Base-by-base conservation (phyloP, 2,329 filamentous ascomycete genomes). In the Aspergillus fumigatiaffinis region DNA sequence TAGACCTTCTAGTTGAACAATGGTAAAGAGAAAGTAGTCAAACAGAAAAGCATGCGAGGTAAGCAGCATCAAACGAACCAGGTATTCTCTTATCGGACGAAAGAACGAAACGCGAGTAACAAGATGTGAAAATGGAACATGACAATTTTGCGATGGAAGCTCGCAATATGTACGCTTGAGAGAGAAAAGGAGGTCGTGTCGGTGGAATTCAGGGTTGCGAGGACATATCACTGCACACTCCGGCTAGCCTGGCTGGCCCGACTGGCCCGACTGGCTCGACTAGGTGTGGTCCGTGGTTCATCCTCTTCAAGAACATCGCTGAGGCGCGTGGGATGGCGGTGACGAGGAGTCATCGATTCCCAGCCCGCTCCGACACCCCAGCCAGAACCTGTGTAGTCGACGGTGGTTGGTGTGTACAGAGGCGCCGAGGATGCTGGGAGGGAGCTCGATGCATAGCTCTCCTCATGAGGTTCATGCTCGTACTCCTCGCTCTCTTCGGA, bases 271-370 rank as follows among this genome's bases (percentile, higher is more conserved):
- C 86, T 88, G 10, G 86, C 86, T 64, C 88, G 90, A 14, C 88
- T 90, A 23, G 89, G 84, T 70, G 76, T 81, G n/a, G 79, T 80
- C 32, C 89, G 90, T 52, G 86, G 82, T 74, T 95, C 91, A 64
- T 94, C 90, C 62, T 95, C 91, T 69, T 92, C 89, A 29, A 94
- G 82, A 28, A 96, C 92, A 74, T 96, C 92, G 72, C 91, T 96
- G 61, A 96, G 79, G 56, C 92, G 81, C 8, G 92, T 96, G 0
- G 92, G 92, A 74, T 96, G 91, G 64, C 94, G 90, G 73, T 96
- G 92, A 55, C 80, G 72, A 5, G 87, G 83, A 25, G 88, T 87
- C 61, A 91, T 79, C n/a, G 77, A 76, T 61, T 94, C 90, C 90
- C 91, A 95, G 17, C 84, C 87, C 2, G 86, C 82, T 1, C 84